Percentiles rank a stretch among this genome's conserved stretches.
Evolutionary conservation across 352 stramenopile genomes (phyloP).

Genomic region (Globisporangium echinulatum): DNA sequence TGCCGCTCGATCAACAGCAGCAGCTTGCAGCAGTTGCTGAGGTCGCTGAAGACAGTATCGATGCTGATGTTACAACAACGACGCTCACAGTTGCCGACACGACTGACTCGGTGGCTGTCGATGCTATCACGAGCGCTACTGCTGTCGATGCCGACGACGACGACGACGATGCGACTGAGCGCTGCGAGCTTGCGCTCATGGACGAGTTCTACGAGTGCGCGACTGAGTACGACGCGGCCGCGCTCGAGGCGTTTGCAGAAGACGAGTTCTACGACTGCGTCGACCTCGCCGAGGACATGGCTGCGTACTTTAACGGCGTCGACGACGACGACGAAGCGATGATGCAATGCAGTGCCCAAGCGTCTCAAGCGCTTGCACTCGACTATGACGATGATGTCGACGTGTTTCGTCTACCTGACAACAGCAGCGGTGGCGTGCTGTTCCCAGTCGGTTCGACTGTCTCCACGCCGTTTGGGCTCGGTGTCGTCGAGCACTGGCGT

Average conservation of each 20-base stretch:
- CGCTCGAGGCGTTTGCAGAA: constrained; percentile 61
- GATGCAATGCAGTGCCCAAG: background rate
- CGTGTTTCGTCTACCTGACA: background rate
- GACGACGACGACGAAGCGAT: constrained; percentile 14
- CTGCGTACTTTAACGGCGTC: constrained; percentile 14
- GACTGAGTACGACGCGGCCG: constrained; percentile 44
- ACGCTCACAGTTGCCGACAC: background rate
- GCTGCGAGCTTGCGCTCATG: constrained; percentile 33
- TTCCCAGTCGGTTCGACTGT: constrained; percentile 59
- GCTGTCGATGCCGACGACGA: background rate
- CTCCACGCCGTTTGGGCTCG: constrained; percentile 62
- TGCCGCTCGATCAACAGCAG: background rate
- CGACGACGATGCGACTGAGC: background rate
- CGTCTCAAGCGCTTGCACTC: background rate
- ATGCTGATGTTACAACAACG: background rate
- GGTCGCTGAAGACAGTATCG: background rate
- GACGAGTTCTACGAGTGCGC: constrained; percentile 84
- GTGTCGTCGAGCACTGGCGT: constrained; percentile 46
- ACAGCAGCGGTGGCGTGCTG: constrained; percentile 3
- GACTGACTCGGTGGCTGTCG: too few species aligned
- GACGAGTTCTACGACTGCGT: constrained; percentile 85
- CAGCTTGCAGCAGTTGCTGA: too few species aligned
- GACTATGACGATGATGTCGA: background rate
- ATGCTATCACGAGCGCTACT: background rate
- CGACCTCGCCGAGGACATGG: constrained; percentile 52